Conservation (phyloP, 129 eudicot species). For the Helichrysum umbraculigerum region DNA sequence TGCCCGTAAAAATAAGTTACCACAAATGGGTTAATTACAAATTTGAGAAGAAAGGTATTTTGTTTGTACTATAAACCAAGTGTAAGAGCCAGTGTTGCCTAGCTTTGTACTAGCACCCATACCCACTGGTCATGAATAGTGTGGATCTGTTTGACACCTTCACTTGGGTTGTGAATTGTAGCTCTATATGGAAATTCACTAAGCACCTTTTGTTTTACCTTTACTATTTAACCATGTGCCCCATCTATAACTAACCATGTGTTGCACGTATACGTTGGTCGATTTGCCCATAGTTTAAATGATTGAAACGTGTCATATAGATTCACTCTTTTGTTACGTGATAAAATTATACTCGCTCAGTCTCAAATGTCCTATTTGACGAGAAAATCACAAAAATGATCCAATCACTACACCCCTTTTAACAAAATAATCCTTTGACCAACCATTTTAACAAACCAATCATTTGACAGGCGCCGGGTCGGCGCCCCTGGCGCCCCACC, state of each 20-base stretch:
- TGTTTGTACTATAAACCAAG: conserved; percentile 21
- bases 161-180: conserved; percentile 2
- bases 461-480: too few species aligned
- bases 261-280: background rate
- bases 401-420: too few species aligned
- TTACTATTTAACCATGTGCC: conserved; percentile 21
- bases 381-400: too few species aligned
- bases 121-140: conserved; percentile 12
- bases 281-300: conserved; percentile 8
- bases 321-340: too few species aligned
- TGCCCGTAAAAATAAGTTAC: too few species aligned
- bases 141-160: background rate
- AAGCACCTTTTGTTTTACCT: conserved; percentile 22
- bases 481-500: too few species aligned
- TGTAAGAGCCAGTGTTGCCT: conserved; percentile 7
- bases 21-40: background rate
- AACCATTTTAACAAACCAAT: too few species aligned
- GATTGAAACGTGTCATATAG: background rate
- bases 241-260: background rate
- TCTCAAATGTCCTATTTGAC: too few species aligned
- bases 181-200: conserved; percentile 26
- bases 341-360: too few species aligned
- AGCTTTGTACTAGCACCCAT: conserved; percentile 13
- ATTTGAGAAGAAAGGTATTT: conserved; percentile 1
- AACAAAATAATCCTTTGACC: too few species aligned